phyloP scores from a whole-genome alignment of 73 alveolate genomes.

The Tetrahymena malaccensis region DNA sequence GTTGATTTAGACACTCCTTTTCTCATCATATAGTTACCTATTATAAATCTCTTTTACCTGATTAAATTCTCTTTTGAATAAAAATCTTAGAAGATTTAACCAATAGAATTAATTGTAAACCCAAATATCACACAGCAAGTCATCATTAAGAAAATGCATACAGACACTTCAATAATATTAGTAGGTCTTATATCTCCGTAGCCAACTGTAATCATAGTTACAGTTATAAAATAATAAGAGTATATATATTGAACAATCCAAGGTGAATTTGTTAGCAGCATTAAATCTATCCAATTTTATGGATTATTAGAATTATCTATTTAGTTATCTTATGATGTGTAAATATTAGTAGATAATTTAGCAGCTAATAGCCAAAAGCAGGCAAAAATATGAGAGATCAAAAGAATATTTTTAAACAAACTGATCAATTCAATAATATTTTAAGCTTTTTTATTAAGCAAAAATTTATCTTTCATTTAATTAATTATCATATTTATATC shows the following conservation, averaged over 20 bases:
- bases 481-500: neutral
- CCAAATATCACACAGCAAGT: conserved; percentile 19
- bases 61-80: neutral
- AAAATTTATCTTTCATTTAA: neutral
- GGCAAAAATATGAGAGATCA: neutral
- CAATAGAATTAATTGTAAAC: conserved; percentile 16
- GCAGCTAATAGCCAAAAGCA: neutral
- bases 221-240: conserved; percentile 28
- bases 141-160: conserved; percentile 12
- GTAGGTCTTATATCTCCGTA: conserved; percentile 22
- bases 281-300: neutral
- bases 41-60: conserved; percentile 1
- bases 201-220: conserved; percentile 29
- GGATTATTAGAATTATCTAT: neutral
- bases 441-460: neutral
- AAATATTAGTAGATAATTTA: neutral
- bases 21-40: conserved; percentile 30
- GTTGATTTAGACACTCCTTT: conserved; percentile 10
- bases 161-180: neutral
- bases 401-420: neutral
- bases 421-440: neutral
- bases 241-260: neutral
- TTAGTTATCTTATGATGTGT: neutral
- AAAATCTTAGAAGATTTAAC: neutral
- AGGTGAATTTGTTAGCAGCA: neutral